Conservation (phyloP, 305 asterid genomes). For the Fraxinus paxiana region DNA sequence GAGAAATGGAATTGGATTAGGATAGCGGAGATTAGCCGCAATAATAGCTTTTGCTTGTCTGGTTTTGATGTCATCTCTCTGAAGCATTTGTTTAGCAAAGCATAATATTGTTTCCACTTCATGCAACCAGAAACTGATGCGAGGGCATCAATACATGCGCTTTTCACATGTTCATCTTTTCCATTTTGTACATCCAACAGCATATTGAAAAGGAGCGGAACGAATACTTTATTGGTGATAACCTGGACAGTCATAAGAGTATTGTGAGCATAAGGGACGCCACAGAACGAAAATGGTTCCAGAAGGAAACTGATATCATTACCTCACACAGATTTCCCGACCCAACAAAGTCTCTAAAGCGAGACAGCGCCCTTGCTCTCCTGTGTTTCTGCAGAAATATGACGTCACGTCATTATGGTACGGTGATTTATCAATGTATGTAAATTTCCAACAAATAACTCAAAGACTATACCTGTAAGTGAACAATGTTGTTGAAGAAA, state of each 20-base stretch:
- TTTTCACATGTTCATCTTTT: constrained; percentile 79
- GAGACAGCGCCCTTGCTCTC: constrained; percentile 82
- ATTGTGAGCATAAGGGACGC: constrained; percentile 19
- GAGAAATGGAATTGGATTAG: constrained; percentile 73
- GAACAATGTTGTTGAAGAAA: constrained; percentile 73
- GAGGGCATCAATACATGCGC: constrained; percentile 72
- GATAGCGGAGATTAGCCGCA: constrained; percentile 69
- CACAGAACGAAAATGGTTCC: constrained; percentile 10
- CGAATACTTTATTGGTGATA: constrained; percentile 63
- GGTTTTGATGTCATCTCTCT: constrained; percentile 61
- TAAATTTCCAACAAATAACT: not conserved
- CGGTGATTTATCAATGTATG: constrained; percentile 7
- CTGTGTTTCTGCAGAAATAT: constrained; percentile 69
- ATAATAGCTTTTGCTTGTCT: constrained; percentile 66
- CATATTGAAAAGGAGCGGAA: constrained; percentile 78
- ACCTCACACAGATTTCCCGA: constrained; percentile 65
- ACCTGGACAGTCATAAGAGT: constrained; percentile 40
- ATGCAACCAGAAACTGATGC: constrained; percentile 73
- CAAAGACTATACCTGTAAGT: constrained; percentile 65
- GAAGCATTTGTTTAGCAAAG: constrained; percentile 65
- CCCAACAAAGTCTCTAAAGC: constrained; percentile 48
- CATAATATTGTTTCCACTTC: constrained; percentile 72
- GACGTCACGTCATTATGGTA: constrained; percentile 9
- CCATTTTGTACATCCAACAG: constrained; percentile 67
- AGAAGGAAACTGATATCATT: constrained; percentile 26